Conservation (phyloP, 345 rosid genomes). For the Corchorus olitorius region DNA sequence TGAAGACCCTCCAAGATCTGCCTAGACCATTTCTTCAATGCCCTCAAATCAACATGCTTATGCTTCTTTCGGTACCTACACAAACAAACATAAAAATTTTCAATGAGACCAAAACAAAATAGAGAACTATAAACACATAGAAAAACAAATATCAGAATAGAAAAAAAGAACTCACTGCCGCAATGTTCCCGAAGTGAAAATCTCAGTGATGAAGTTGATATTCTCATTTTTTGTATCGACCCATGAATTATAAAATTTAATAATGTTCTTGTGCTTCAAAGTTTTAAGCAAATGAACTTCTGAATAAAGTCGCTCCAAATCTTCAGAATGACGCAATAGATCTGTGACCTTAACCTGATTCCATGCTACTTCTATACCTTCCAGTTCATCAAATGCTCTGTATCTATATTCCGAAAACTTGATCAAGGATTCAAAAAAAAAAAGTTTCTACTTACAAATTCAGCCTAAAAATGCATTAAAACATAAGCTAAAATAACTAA, state of each 20-base stretch:
- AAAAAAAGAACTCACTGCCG: slow-evolving; percentile 60
- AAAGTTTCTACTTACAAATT: neutral
- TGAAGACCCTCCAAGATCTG: slow-evolving; percentile 85
- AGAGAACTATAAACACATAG: neutral
- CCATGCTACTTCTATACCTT: slow-evolving; percentile 99
- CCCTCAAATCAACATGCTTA: slow-evolving; percentile 81
- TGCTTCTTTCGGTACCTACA: slow-evolving; percentile 88
- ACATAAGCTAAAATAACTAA: slow-evolving; percentile 12
- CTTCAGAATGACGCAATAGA: slow-evolving; percentile 67
- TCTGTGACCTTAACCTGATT: slow-evolving; percentile 81
- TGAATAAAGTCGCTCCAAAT: slow-evolving; percentile 81
- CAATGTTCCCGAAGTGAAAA: slow-evolving; percentile 92
- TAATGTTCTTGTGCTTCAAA: slow-evolving; percentile 87
- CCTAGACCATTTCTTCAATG: slow-evolving; percentile 89
- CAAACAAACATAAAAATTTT: slow-evolving; percentile 18
- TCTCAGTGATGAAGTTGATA: slow-evolving; percentile 91
- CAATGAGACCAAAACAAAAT: neutral
- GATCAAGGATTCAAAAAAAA: slow-evolving; percentile 50
- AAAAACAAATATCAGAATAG: neutral
- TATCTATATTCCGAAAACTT: slow-evolving; percentile 55
- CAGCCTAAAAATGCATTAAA: slow-evolving; percentile 14
- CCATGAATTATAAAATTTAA: slow-evolving; percentile 86
- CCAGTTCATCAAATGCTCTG: slow-evolving; percentile 86
- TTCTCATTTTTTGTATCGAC: slow-evolving; percentile 72
- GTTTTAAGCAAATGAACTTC: slow-evolving; percentile 93